phyloP scores from a whole-genome alignment of 164 flowering plant genomes.

The Cinnamomum chago region DNA sequence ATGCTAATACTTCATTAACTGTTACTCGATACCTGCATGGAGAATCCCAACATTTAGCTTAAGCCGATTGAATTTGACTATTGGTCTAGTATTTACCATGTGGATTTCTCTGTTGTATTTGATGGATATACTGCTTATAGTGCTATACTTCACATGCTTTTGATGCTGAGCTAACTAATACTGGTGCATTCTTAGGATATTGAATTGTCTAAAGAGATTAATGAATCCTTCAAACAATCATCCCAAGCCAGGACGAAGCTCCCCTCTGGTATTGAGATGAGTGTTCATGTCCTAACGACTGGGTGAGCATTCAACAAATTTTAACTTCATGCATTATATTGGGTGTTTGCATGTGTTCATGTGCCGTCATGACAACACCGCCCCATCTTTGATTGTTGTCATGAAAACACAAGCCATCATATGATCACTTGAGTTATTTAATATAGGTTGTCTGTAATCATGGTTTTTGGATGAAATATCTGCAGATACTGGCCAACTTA shows the following conservation, averaged over 20 bases:
- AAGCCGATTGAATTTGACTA: background rate
- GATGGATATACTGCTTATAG: background rate
- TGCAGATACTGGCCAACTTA: conserved; percentile 96
- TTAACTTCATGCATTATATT: background rate
- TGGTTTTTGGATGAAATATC: background rate
- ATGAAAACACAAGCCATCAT: background rate
- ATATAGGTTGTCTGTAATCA: background rate
- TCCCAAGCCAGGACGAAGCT: conserved; percentile 91
- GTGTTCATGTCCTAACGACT: conserved; percentile 89
- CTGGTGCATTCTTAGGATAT: conserved; percentile 49
- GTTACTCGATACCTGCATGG: background rate
- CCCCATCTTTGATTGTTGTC: background rate
- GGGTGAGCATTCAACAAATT: conserved; percentile 41
- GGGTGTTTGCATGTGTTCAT: no score
- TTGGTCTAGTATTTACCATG: no score
- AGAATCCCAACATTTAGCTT: background rate
- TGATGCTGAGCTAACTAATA: conserved; percentile 1
- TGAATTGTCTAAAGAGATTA: conserved; percentile 88
- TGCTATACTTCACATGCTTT: background rate
- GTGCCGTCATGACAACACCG: no score
- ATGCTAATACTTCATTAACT: background rate
- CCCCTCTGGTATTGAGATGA: conserved; percentile 92
- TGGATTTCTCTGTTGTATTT: background rate
- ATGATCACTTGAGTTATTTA: background rate
- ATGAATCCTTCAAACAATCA: conserved; percentile 91